A percentile compares a stretch with the other conserved stretches of the same genome.
These are phyloP conservation scores for Solanum hybrid DNA, from an alignment of 305 asterid genomes.

Conservation along the genomic window DNA sequence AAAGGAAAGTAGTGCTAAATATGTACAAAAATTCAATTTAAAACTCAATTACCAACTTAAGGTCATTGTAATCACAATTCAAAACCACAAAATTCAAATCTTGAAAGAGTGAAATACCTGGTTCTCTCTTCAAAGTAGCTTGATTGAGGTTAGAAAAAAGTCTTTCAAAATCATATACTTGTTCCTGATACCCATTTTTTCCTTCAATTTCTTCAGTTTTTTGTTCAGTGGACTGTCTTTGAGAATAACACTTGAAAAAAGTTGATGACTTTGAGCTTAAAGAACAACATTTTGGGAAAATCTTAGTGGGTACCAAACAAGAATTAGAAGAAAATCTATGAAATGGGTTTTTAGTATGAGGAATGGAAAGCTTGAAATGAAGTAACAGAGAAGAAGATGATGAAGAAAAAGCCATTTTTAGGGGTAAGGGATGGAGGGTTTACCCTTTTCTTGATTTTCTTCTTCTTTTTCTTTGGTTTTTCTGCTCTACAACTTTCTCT, in stretches of 20 bases:
- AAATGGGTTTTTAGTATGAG: slow-evolving; percentile 7
- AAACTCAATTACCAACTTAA: background rate
- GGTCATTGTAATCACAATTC: background rate
- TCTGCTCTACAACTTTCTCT: background rate
- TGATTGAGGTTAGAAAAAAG: slow-evolving; percentile 83
- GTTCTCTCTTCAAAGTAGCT: slow-evolving; percentile 68
- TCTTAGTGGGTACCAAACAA: slow-evolving; percentile 1
- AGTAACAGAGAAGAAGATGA: slow-evolving; percentile 20
- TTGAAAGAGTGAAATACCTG: slow-evolving; percentile 34
- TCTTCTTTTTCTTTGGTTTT: background rate
- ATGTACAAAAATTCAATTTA: background rate
- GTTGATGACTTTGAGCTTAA: slow-evolving; percentile 7
- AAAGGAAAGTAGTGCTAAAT: background rate
- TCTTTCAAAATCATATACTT: slow-evolving; percentile 48
- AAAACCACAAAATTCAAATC: background rate
- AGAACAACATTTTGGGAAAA: background rate
- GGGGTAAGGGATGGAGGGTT: background rate
- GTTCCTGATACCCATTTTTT: slow-evolving; percentile 13
- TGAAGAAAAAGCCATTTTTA: slow-evolving; percentile 18
- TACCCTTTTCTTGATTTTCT: background rate
- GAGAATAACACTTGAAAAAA: slow-evolving; percentile 41
- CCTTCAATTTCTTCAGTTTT: slow-evolving; percentile 22
- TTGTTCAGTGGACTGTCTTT: slow-evolving; percentile 24
- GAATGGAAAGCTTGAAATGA: slow-evolving; percentile 12
- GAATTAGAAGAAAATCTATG: background rate